These are phyloP conservation scores for Alternaria alternata DNA, from an alignment of 2,329 filamentous ascomycete genomes.

Conservation along the genomic window DNA sequence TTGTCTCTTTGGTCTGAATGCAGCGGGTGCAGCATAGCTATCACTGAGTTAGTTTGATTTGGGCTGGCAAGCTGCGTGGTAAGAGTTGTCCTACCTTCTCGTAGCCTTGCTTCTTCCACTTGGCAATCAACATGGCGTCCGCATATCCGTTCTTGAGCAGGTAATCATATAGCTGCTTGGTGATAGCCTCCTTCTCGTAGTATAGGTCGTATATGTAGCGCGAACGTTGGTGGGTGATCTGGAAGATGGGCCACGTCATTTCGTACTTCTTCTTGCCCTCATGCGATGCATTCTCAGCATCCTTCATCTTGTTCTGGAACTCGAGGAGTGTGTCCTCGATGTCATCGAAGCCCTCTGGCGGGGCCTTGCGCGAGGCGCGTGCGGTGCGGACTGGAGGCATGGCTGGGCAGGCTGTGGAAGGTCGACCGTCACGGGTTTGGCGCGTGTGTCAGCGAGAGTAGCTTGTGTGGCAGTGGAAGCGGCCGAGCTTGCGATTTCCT, in stretches of 20 bases:
- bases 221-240: conserved; percentile 91
- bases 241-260: conserved; percentile 95
- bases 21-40: conserved; percentile 93
- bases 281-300: conserved; percentile 87
- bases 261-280: conserved; percentile 86
- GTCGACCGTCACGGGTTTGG: background rate
- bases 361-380: conserved; percentile 78
- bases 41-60: conserved; percentile 11
- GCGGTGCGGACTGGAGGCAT: conserved; percentile 81
- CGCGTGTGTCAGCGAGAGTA: background rate
- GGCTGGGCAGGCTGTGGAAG: conserved; percentile 1
- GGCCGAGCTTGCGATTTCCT: background rate
- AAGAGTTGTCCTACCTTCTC: conserved; percentile 74
- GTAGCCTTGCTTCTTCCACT: conserved; percentile 99
- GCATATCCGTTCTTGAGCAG: conserved; percentile 96
- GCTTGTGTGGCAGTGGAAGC: background rate
- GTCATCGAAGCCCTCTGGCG: conserved; percentile 85
- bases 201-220: conserved; percentile 98
- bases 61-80: background rate
- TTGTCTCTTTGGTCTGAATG: conserved; percentile 99
- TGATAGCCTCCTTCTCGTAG: conserved; percentile 97
- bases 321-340: conserved; percentile 87
- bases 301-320: conserved; percentile 91
- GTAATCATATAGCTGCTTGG: conserved; percentile 92
- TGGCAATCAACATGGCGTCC: conserved; percentile 93